A percentile compares a stretch with the other conserved stretches of the same genome.
phyloP scores from a whole-genome alignment of 2,329 filamentous ascomycete species.

The Fusarium annulatum region DNA sequence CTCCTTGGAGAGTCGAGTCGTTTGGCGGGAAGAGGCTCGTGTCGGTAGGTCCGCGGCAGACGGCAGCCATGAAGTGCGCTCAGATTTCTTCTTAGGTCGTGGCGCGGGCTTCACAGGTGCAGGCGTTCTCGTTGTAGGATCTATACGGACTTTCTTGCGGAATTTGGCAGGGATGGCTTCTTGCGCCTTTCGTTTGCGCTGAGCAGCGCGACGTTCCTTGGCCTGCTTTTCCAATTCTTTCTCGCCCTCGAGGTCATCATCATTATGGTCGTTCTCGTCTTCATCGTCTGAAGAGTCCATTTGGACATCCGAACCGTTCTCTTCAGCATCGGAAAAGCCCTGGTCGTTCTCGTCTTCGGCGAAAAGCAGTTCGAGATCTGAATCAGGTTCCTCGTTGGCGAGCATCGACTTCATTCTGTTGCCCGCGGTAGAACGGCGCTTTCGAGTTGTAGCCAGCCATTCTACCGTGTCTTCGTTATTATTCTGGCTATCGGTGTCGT shows the following conservation, averaged over 20 bases:
- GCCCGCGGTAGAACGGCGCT: slow-evolving; percentile 83
- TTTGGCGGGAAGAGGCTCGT: slow-evolving; percentile 67
- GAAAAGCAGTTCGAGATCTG: slow-evolving; percentile 79
- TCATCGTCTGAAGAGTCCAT: slow-evolving; percentile 89
- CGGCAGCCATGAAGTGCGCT: slow-evolving; percentile 69
- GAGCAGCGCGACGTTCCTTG: slow-evolving; percentile 72
- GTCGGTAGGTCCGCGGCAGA: slow-evolving; percentile 65
- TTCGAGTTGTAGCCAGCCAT: slow-evolving; percentile 78
- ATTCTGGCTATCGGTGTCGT: slow-evolving; percentile 52
- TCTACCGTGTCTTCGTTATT: slow-evolving; percentile 60
- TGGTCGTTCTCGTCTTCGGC: slow-evolving; percentile 76
- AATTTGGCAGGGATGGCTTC: slow-evolving; percentile 77
- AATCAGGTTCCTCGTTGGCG: slow-evolving; percentile 76
- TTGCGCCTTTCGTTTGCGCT: slow-evolving; percentile 82
- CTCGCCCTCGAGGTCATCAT: slow-evolving; percentile 85
- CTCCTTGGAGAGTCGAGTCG: slow-evolving; percentile 69
- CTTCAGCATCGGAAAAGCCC: slow-evolving; percentile 76
- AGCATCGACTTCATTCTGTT: slow-evolving; percentile 85
- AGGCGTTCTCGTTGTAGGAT: slow-evolving; percentile 57
- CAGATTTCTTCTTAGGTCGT: slow-evolving; percentile 69
- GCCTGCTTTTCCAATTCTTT: slow-evolving; percentile 84
- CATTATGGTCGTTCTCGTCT: slow-evolving; percentile 74
- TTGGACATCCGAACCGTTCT: slow-evolving; percentile 78
- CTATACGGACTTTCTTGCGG: slow-evolving; percentile 81
- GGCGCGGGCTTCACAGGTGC: slow-evolving; percentile 55